Conservation (phyloP, 176 grass and related monocot species). For the Leersia perrieri region DNA sequence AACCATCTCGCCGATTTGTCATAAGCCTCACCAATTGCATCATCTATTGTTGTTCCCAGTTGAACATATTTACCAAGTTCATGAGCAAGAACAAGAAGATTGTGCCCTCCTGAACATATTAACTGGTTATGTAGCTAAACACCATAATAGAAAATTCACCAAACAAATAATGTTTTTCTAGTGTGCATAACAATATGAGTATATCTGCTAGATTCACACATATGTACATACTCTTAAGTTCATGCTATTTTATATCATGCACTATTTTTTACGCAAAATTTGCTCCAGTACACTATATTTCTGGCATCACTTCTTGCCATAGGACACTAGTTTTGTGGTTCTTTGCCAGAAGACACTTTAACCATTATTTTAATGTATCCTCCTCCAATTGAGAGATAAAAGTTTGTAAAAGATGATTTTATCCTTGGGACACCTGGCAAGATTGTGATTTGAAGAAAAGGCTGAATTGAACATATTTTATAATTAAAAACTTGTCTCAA, state of each 20-base stretch:
- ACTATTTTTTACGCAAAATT: not conserved
- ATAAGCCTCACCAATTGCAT: constrained; percentile 99
- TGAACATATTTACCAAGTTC: constrained; percentile 89
- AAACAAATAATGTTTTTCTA: constrained; percentile 8
- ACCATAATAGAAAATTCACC: not conserved
- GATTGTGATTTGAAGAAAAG: too few relatives aligned
- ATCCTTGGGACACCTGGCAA: too few relatives aligned
- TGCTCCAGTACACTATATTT: too few relatives aligned
- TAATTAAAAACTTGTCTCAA: too few relatives aligned
- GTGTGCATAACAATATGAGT: not conserved
- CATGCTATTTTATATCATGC: not conserved
- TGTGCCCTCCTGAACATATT: constrained; percentile 75
- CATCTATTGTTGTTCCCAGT: constrained; percentile 94
- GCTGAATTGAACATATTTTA: too few relatives aligned
- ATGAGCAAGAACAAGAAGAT: constrained; percentile 89
- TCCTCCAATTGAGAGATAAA: too few relatives aligned
- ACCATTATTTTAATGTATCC: too few relatives aligned
- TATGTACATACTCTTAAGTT: not conserved
- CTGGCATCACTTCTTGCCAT: too few relatives aligned
- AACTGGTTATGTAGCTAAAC: constrained; percentile 16
- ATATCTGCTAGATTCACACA: constrained; percentile 4
- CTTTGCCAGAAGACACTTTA: too few relatives aligned
- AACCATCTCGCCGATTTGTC: constrained; percentile 97
- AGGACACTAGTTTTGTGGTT: too few relatives aligned
- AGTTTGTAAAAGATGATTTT: too few relatives aligned